Conservation (phyloP, 2,329 filamentous ascomycete genomes). For the Botrytis medusae region DNA sequence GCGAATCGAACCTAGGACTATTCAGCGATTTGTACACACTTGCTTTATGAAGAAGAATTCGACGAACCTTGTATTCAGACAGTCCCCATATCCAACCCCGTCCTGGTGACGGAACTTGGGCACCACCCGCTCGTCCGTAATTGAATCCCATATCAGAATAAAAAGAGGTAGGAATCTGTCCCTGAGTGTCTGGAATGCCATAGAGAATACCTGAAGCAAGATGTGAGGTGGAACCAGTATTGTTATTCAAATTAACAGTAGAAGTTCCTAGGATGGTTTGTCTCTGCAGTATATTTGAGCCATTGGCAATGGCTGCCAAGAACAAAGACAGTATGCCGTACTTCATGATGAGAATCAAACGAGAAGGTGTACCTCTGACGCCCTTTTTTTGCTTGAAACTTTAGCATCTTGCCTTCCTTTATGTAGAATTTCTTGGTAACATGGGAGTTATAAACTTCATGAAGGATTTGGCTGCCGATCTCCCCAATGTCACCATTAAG, state of each 20-base stretch:
- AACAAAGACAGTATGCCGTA: not conserved
- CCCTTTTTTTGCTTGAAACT: not conserved
- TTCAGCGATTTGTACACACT: not conserved
- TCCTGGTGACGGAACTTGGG: slow-evolving; percentile 40
- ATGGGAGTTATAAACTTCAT: not conserved
- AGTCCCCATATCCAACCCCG: slow-evolving; percentile 44
- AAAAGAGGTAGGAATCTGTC: slow-evolving; percentile 43
- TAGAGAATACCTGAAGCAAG: slow-evolving; percentile 46
- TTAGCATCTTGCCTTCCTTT: not conserved
- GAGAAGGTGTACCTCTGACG: not conserved
- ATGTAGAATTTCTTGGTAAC: not conserved
- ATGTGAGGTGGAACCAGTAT: slow-evolving; percentile 38
- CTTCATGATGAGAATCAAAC: not conserved
- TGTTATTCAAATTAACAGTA: slow-evolving; percentile 36
- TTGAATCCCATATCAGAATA: slow-evolving; percentile 45
- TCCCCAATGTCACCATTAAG: not conserved
- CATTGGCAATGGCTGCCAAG: not conserved
- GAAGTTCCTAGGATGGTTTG: slow-evolving; percentile 8
- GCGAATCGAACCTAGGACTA: slow-evolving; percentile 41
- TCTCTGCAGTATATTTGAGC: not conserved
- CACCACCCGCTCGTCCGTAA: slow-evolving; percentile 44
- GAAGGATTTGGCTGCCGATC: not conserved
- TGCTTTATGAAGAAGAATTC: not conserved
- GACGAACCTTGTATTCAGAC: slow-evolving; percentile 34
- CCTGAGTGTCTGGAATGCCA: slow-evolving; percentile 43